Percentiles rank a stretch among this genome's conserved stretches.
These are phyloP conservation scores for Larix sibirica DNA, from an alignment of 83 land plant species.

Conservation along the genomic window DNA sequence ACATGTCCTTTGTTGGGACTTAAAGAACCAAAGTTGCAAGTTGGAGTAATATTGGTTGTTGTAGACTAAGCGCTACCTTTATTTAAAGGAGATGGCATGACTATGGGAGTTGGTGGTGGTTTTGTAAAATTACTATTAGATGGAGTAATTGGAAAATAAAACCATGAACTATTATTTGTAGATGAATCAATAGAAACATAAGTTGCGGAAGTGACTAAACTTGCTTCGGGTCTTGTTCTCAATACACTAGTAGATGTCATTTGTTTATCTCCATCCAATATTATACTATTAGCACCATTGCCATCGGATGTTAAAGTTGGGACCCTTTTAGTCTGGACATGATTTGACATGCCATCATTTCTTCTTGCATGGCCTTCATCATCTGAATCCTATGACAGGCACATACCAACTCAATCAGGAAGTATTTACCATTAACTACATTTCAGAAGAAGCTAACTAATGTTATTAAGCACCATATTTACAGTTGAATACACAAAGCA, in stretches of 20 bases:
- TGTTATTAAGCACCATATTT: neutral
- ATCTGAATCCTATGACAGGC: neutral
- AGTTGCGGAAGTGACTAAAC: neutral
- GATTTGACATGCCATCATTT: neutral
- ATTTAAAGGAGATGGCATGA: conserved; percentile 10
- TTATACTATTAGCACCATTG: conserved; percentile 31
- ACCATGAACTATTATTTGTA: conserved; percentile 7
- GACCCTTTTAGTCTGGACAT: conserved; percentile 17
- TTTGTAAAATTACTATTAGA: conserved; percentile 13
- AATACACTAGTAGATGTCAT: neutral
- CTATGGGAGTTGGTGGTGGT: conserved; percentile 13
- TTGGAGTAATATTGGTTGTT: neutral
- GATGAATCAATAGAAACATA: conserved; percentile 4
- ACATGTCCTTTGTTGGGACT: neutral
- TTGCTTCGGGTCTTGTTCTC: neutral
- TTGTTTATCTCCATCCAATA: conserved; percentile 8
- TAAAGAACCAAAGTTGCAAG: conserved; percentile 10
- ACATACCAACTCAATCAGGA: neutral
- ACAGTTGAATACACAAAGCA: neutral
- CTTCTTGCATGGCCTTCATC: neutral
- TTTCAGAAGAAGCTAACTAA: neutral
- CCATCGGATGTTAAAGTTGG: neutral
- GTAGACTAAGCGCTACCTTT: neutral
- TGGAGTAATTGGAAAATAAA: conserved; percentile 20
- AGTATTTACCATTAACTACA: neutral